These are phyloP conservation scores for Globisporangium nunn DNA, from an alignment of 352 stramenopile species.

Conservation along the genomic window DNA sequence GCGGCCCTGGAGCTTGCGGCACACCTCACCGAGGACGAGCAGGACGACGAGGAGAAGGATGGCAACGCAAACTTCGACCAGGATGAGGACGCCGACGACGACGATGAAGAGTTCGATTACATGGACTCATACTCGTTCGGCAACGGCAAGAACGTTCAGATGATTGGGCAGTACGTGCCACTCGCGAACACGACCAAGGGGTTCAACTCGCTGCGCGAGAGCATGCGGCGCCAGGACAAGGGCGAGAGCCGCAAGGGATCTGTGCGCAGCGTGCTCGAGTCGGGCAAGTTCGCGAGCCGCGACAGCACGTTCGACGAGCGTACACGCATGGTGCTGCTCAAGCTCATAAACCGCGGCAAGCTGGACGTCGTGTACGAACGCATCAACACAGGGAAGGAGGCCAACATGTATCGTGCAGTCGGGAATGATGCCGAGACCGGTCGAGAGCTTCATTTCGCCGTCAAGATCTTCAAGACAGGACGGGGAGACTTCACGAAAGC, in stretches of 20 bases:
- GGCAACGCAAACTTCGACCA: slow-evolving; percentile 13
- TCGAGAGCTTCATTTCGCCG: slow-evolving; percentile 16
- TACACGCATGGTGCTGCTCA: slow-evolving; percentile 98
- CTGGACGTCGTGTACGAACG: slow-evolving; percentile 75
- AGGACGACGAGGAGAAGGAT: slow-evolving; percentile 2
- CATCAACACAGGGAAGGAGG: slow-evolving; percentile 99
- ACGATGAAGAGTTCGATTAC: slow-evolving; percentile 15
- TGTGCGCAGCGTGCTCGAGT: slow-evolving; percentile 11
- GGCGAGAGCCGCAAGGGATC: slow-evolving; percentile 13
- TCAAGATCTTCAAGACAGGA: slow-evolving; percentile 92
- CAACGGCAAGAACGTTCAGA: slow-evolving; percentile 2
- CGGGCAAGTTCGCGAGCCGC: slow-evolving; percentile 87
- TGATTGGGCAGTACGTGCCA: slow-evolving; percentile 6
- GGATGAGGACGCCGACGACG: slow-evolving; percentile 16
- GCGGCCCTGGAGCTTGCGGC: neutral
- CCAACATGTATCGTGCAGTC: slow-evolving; percentile 98
- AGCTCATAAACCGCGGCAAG: slow-evolving; percentile 92
- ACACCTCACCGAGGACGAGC: slow-evolving; percentile 7
- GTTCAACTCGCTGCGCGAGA: slow-evolving; percentile 27
- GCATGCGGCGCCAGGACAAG: slow-evolving; percentile 28
- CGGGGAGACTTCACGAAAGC: slow-evolving; percentile 68
- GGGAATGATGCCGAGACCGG: slow-evolving; percentile 67
- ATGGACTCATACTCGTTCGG: slow-evolving; percentile 6
- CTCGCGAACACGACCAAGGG: slow-evolving; percentile 3
- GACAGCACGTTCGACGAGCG: slow-evolving; percentile 97